Conservation (phyloP, 2,329 filamentous ascomycete genomes). For the Metarhizium rileyi region DNA sequence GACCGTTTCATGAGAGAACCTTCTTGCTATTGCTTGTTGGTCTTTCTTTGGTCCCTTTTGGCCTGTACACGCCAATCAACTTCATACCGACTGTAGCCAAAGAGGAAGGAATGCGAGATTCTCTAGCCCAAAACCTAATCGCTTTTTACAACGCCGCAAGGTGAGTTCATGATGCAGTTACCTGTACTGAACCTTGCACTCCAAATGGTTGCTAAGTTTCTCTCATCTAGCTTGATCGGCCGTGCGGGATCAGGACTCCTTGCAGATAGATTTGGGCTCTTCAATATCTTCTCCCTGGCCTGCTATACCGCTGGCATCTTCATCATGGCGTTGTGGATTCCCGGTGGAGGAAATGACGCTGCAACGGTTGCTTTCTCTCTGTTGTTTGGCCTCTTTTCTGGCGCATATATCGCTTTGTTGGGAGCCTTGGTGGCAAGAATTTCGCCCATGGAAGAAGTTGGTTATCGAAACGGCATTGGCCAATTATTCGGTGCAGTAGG, state of each 20-base stretch:
- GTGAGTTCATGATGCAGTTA: not conserved
- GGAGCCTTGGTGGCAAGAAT: conserved; percentile 31
- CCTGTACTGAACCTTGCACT: not conserved
- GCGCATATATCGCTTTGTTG: conserved; percentile 18
- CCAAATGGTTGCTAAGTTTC: conserved; percentile 1
- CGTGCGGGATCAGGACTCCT: conserved; percentile 13
- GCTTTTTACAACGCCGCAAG: conserved; percentile 15
- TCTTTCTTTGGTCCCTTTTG: conserved; percentile 19
- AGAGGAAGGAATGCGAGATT: conserved; percentile 9
- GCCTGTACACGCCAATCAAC: conserved; percentile 21
- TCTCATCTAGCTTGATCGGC: conserved; percentile 11
- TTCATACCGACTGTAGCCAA: conserved; percentile 14
- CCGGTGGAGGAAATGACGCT: conserved; percentile 13
- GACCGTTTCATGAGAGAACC: conserved; percentile 15
- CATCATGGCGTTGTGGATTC: conserved; percentile 24
- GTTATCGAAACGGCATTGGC: conserved; percentile 38
- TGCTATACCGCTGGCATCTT: conserved; percentile 26
- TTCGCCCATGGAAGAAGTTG: conserved; percentile 42
- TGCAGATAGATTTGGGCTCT: conserved; percentile 17
- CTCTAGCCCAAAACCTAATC: conserved; percentile 14
- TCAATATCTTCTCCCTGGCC: conserved; percentile 29
- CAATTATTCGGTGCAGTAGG: conserved; percentile 11
- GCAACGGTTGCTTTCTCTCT: conserved; percentile 17
- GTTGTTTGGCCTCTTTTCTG: conserved; percentile 21
- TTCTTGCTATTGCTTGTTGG: conserved; percentile 17